phyloP scores from a whole-genome alignment of 306 rosid species.

The Ochetophila trinervis region DNA sequence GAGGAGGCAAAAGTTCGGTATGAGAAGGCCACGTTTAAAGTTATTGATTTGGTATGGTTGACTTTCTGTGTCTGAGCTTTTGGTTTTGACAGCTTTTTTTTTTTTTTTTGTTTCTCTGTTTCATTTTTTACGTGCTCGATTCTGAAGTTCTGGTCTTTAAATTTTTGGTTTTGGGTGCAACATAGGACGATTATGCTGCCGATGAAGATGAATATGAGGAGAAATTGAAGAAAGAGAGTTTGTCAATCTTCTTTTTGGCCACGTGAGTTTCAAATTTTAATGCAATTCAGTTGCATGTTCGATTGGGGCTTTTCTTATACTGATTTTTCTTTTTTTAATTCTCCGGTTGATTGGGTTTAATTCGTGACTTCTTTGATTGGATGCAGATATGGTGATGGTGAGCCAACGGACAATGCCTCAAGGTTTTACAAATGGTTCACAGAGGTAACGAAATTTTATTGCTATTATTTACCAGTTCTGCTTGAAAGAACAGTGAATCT shows the following conservation, averaged over 20 bases:
- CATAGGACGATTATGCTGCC: conserved; percentile 75
- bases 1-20: conserved; percentile 85
- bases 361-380: conserved; percentile 7
- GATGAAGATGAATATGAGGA: conserved; percentile 70
- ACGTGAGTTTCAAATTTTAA: conserved; percentile 51
- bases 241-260: conserved; percentile 75
- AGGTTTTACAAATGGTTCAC: conserved; percentile 84
- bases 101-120: not conserved
- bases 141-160: not conserved
- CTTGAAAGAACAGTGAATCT: not conserved
- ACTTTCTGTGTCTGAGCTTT: not conserved
- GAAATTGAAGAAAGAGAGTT: conserved; percentile 57
- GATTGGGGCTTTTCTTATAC: not conserved
- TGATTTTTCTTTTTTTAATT: not conserved
- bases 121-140: not conserved
- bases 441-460: conserved; percentile 40
- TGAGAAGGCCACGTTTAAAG: conserved; percentile 62
- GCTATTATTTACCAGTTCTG: not conserved
- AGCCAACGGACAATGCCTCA: conserved; percentile 91
- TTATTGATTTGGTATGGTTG: conserved; percentile 65
- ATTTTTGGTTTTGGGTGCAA: conserved; percentile 14
- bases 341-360: not conserved
- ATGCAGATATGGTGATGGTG: conserved; percentile 93
- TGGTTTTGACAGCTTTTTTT: too few species aligned
- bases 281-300: not conserved